Base-by-base conservation (phyloP, 177 flowering plant genomes). In the Vitis hybrid region DNA sequence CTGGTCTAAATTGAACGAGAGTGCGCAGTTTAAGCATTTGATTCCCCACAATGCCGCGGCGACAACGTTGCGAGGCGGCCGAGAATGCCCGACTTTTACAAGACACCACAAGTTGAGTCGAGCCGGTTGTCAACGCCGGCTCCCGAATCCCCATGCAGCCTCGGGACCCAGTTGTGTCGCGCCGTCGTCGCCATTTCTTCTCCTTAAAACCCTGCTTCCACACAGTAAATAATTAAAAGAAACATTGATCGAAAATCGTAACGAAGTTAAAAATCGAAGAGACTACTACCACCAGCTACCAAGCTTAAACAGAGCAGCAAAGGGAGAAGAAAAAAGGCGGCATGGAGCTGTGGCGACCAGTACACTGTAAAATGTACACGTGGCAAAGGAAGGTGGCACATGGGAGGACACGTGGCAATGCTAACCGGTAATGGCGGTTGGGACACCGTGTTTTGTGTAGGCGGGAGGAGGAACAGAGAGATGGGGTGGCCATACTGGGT, bases 341-440 rank as follows among this genome's bases (percentile, higher is more conserved):
- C 8, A 15, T 4, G 15, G 58, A 17, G 58, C 11, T 14, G 15
- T 15, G 58, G 58, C 58, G 17, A 0, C 58, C 58, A 28, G 31
- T 28, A 28, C 31, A 28, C 31, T 28, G 31, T 28, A 28, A 28
- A 28, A 28, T 28, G 31, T 49, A 56, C 64, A 71, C 64, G 69
- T 71, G 64, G 74, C 57, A 28, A 13, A 38, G 12, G 24, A 62
- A 1, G 10, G 14, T 13, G 19, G n/a, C 78, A 75, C 74, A 66
- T 75, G 78, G 73, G 73, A 31, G 71, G 1, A 47, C 78, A 69
- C 73, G 78, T 76, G 78, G 67, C 64, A 24, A 28, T 1, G 38
- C 4, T 38, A 68, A 71, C 75, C 72, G 75, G 71, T 49, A 62
- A 9, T 70, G 78, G 62, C 74, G 78, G 78, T 75, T 69, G 31